Evolutionary conservation across 257 asterid species (phyloP), one percentile per base, ranked within the genome.

Genomic region (Handroanthus guayacan): DNA sequence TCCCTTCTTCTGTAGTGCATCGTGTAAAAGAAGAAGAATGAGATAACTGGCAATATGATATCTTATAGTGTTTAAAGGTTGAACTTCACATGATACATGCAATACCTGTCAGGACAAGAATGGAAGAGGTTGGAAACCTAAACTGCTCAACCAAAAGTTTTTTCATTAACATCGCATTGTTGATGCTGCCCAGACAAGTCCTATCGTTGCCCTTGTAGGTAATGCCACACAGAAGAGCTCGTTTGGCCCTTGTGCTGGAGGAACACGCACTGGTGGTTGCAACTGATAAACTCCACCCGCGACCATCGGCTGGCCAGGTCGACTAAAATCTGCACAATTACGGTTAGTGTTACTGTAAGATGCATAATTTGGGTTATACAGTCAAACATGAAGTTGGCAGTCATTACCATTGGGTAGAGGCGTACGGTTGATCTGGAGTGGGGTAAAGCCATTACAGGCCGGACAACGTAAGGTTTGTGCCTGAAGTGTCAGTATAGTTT

Each of bases 211-310:
- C 87, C 69, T 79, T 77, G 84, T 90, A 92, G 79, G 77, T 86
- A 45, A 92, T 82, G 67, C 97, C 97, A 31, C 95, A 87, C 14
- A 90, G 79, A 79, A 92, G 72, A 18, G 98, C 97, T 45, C 89
- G 86, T 78, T 82, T 92, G 79, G 76, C 50, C 90, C 87, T 65
- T 83, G 86, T 43, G 79, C 77, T 12, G 74, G 67, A 17, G 87
- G 86, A 43, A 79, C 81, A 5, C 17, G 52, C 17, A 71, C 57
- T 37, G 69, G 89, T 50, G 79, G 79, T 20, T 64, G 87, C 16
- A 36, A 56, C 63, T 76, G 85, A 70, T 6, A 13, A 50, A 44
- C 60, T 74, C 75, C 16, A 25, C 63, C 80, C 1, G 5, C 41
- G 81, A 47, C 69, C 63, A 50, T 52, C 41, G 78, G 84, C 37